Evolutionary conservation across 2,329 filamentous ascomycete species (phyloP).

Genomic region (Scytalidium sp.): DNA sequence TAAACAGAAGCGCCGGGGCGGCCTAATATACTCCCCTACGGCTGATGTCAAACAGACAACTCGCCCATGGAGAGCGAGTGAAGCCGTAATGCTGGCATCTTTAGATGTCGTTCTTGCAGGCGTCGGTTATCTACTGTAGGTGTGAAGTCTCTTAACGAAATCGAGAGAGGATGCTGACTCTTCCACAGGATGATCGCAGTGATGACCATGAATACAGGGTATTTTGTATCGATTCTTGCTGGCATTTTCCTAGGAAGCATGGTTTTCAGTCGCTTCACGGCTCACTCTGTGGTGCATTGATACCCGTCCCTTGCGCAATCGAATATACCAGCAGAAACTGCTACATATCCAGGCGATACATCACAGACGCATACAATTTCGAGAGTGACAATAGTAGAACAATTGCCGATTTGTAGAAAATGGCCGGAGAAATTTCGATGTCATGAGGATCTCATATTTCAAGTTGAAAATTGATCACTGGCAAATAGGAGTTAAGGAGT

Average conservation of each 20-base stretch:
- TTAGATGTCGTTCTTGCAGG: constrained; percentile 67
- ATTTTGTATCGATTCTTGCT: constrained; percentile 71
- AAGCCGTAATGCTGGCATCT: constrained; percentile 70
- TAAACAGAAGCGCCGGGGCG: constrained; percentile 4
- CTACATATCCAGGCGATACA: too few relatives aligned
- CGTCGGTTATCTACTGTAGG: constrained; percentile 79
- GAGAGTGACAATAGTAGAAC: too few relatives aligned
- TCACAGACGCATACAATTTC: too few relatives aligned
- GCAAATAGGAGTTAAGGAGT: too few relatives aligned
- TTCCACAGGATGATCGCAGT: constrained; percentile 75
- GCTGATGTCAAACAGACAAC: neutral
- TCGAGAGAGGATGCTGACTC: constrained; percentile 10
- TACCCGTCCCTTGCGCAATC: neutral
- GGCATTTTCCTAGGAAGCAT: constrained; percentile 79
- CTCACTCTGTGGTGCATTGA: constrained; percentile 2
- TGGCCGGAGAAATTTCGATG: too few relatives aligned
- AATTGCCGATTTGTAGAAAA: too few relatives aligned
- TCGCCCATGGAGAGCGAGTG: constrained; percentile 65
- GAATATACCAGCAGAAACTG: neutral
- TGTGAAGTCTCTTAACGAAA: constrained; percentile 21
- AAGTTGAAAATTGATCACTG: too few relatives aligned
- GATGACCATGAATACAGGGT: constrained; percentile 83
- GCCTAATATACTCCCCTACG: constrained; percentile 3
- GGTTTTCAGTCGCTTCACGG: constrained; percentile 6
- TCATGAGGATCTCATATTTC: too few relatives aligned